Evolutionary conservation across 441 rosid genomes (phyloP).

Genomic region (Arabidopsis lyrata): DNA sequence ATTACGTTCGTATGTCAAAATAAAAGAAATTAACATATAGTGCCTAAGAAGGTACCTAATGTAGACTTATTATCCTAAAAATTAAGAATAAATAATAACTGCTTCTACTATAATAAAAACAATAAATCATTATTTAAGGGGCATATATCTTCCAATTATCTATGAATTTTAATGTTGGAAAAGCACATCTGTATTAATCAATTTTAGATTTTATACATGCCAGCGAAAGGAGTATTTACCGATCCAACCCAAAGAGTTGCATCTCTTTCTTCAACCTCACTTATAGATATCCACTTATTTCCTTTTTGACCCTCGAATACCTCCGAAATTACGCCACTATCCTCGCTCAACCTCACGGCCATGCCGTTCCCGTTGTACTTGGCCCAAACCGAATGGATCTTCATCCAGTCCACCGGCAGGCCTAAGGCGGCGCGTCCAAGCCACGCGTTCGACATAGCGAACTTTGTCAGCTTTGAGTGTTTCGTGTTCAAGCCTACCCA

Average conservation of each 20-base stretch:
- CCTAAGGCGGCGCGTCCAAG: slow-evolving; percentile 52
- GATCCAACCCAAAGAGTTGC: slow-evolving; percentile 79
- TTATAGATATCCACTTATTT: slow-evolving; percentile 51
- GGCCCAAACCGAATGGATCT: slow-evolving; percentile 44
- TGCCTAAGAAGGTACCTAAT: slow-evolving; percentile 6
- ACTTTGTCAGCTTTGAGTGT: slow-evolving; percentile 45
- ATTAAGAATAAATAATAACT: background rate
- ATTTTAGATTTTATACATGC: slow-evolving; percentile 37
- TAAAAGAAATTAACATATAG: slow-evolving; percentile 11
- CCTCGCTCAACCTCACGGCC: slow-evolving; percentile 68
- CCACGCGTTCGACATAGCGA: slow-evolving; percentile 52
- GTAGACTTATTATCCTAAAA: background rate
- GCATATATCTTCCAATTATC: too few relatives aligned
- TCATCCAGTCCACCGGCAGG: slow-evolving; percentile 53
- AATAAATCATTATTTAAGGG: too few relatives aligned
- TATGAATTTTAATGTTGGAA: background rate
- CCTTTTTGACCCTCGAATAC: slow-evolving; percentile 47
- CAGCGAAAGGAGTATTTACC: slow-evolving; percentile 60
- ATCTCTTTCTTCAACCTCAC: slow-evolving; percentile 69
- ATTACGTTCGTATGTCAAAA: slow-evolving; percentile 15
- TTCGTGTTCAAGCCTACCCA: slow-evolving; percentile 56
- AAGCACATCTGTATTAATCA: background rate
- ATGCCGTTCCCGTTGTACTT: slow-evolving; percentile 55
- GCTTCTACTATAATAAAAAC: background rate
- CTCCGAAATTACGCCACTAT: slow-evolving; percentile 56